phyloP scores from a whole-genome alignment of 2,329 filamentous ascomycete genomes.

The Aspergillus sp. region DNA sequence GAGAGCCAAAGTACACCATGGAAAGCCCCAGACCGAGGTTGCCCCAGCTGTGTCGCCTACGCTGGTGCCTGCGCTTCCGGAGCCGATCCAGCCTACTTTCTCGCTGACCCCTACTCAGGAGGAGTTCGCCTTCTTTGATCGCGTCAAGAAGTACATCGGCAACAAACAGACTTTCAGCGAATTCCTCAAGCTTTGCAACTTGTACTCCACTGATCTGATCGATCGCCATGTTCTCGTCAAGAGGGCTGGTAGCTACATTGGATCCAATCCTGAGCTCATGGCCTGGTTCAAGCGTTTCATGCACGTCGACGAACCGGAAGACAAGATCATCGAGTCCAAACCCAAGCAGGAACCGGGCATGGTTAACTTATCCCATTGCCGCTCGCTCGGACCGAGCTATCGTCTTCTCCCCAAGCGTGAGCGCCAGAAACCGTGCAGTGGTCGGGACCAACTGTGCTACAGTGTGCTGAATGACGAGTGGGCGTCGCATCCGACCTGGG shows the following conservation, averaged over 20 bases:
- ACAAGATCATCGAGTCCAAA: constrained; percentile 75
- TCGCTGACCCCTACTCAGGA: constrained; percentile 74
- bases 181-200: constrained; percentile 94
- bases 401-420: constrained; percentile 87
- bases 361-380: constrained; percentile 92
- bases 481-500: constrained; percentile 98
- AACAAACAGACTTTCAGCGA: constrained; percentile 93
- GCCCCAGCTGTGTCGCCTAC: constrained; percentile 73
- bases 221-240: constrained; percentile 79
- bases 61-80: constrained; percentile 81
- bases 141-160: constrained; percentile 91
- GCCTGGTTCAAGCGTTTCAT: constrained; percentile 84
- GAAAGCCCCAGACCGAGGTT: constrained; percentile 59
- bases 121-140: constrained; percentile 90
- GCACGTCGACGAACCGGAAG: constrained; percentile 67
- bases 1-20: constrained; percentile 73
- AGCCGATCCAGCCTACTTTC: constrained; percentile 76
- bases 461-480: constrained; percentile 95
- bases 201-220: constrained; percentile 91
- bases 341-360: constrained; percentile 71
- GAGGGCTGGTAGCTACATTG: constrained; percentile 82
- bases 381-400: constrained; percentile 94
- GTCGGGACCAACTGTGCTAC: constrained; percentile 90
- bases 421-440: constrained; percentile 86
- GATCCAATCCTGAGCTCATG: constrained; percentile 84